These are phyloP conservation scores for Penicillium brevicompactum DNA, from an alignment of 2,329 filamentous ascomycete species.

Conservation along the genomic window DNA sequence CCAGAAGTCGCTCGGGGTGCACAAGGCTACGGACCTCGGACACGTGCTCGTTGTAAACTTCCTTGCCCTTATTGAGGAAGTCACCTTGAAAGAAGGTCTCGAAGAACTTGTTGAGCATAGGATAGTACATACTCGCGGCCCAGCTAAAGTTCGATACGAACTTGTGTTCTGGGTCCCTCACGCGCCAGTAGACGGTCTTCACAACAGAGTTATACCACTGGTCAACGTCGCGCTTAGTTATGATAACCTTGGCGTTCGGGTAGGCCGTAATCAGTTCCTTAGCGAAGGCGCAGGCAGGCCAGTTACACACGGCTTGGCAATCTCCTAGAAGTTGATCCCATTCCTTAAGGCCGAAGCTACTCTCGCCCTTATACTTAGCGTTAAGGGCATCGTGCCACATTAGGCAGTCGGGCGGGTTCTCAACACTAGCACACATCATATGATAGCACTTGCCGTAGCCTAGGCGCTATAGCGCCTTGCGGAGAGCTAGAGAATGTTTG, in stretches of 20 bases:
- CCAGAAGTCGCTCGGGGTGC: conserved; percentile 54
- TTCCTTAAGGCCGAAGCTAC: conserved; percentile 65
- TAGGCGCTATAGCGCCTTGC: conserved; percentile 65
- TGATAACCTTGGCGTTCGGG: conserved; percentile 70
- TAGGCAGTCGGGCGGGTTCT: conserved; percentile 67
- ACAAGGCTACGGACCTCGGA: conserved; percentile 53
- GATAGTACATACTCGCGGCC: conserved; percentile 69
- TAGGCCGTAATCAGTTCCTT: conserved; percentile 72
- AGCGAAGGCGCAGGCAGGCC: conserved; percentile 68
- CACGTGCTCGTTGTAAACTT: conserved; percentile 61
- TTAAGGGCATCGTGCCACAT: conserved; percentile 71
- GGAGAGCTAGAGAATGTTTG: conserved; percentile 52
- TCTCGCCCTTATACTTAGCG: conserved; percentile 63
- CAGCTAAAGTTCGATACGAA: conserved; percentile 61
- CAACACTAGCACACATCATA: conserved; percentile 70
- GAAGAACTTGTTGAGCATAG: conserved; percentile 71
- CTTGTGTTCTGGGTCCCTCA: conserved; percentile 62
- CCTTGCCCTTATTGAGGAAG: conserved; percentile 66
- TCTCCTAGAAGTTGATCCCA: conserved; percentile 70
- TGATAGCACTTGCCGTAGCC: conserved; percentile 72
- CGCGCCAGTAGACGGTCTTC: conserved; percentile 70
- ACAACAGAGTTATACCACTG: conserved; percentile 65
- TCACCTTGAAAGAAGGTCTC: conserved; percentile 68
- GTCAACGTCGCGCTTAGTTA: conserved; percentile 68
- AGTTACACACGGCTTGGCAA: conserved; percentile 70